Evolutionary conservation across 768 basidiomycete species (phyloP), one percentile per base, ranked within the genome.

Genomic region (Macrolepiota dolichaula): DNA sequence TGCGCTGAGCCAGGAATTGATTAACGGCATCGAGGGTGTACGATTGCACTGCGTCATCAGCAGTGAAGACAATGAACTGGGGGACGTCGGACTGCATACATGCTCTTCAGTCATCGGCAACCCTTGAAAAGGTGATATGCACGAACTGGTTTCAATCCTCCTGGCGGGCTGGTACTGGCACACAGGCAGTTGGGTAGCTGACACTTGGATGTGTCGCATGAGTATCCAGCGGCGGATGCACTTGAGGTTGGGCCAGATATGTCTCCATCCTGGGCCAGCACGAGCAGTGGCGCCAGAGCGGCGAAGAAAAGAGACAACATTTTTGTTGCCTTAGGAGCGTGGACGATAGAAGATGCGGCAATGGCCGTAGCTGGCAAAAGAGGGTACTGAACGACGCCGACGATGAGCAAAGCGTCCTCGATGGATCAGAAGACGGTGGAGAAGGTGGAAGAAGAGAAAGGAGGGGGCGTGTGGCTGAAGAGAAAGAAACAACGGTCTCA

Each of bases 21-120:
- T 91, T 89, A 64, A 92, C 77, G 4, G 89, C 71, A 66, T 90
- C 85, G 64, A 89, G 73, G 4, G 89, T 91, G 73, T 92, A 93
- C 1, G 83, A 83, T 71, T 92, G 89, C 29, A 92, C 68, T 24
- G 91, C 89, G 73, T 90, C 88, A 67, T 89, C 87, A 35, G 89
- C 89, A 52, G 86, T 89, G 77, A 86, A 89, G 42, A 90, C 83
- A 65, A 90, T 74, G 68, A 90, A 91, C 73, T 81, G 78, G 2
- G 88, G 87, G 22, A 82, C 80, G 10, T 87, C 63, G 25, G 55
- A 63, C 56, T 54, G 46, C n/a, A 58, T 6, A 37, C 36, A 35
- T 27, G 36, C 51, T 40, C 29, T 36, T 42, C n/a, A 36, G 44
- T 19, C 15, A 12, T 37, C 27, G 22, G n/a, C 17, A 4, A 27